Base-by-base conservation (phyloP, 805 yeast genomes). In the Pichia heedii region DNA sequence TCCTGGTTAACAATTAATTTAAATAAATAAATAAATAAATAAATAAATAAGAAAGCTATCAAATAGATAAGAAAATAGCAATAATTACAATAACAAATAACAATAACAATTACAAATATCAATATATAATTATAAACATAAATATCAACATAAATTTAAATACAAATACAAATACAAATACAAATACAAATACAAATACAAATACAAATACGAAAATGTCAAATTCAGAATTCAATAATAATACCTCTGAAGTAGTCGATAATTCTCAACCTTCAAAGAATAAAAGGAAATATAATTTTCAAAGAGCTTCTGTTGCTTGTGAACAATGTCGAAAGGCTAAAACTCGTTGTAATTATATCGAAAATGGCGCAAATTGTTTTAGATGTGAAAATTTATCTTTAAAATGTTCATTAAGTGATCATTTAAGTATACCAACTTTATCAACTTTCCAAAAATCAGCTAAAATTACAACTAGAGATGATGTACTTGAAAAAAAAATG, bases 371-470 rank as follows among this genome's bases (percentile, higher is more conserved):
- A n/a, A 48, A 45, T 12, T 57, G 61, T 41, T 52, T 56, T 37
- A 50, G 61, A n/a, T 57, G 61, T 46, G 51, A 51, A 19, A 55
- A 53, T 32, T 40, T 55, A 29, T 52, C 53, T 4, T 27, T 50
- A 9, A 39, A 43, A 32, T 56, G 61, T 37, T 53, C 58, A 2
- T 40, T 55, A 13, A 46, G 43, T 20, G 51, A 43, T 18, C 36
- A 33, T 18, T 44, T 37, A n/a, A 24, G 30, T 15, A 42, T 48
- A 13, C 48, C 44, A 33, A 39, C 20, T 29, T 49, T 35, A 19
- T 46, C 48, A 8, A 40, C 18, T 8, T 44, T 47, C 19, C 50
- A 47, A 32, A 27, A 40, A 44, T 36, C 43, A n/a, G 45, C 49
- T 11, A 30, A 29, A 13, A 11, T 46, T 2, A 32, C 16, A 37